Base-by-base conservation (phyloP, 2,329 filamentous ascomycete genomes). In the Paecilomyces sp. region DNA sequence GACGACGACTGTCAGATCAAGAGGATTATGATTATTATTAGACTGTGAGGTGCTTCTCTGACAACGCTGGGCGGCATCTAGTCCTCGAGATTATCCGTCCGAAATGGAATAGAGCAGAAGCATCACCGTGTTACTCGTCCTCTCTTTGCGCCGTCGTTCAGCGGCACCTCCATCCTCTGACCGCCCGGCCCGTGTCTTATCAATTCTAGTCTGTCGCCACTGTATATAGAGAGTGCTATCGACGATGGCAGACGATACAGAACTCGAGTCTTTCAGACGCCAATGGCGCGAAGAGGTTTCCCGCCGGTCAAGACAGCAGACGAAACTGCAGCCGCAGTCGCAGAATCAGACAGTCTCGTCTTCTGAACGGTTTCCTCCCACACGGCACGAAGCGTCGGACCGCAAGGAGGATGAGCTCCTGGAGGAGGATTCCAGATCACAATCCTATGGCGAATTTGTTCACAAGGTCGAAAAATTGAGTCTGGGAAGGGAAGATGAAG, bases 281-380 rank as follows among this genome's bases (percentile, higher is more conserved):
- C 83, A 91, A 80, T 97, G 92, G 92, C 85, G 86, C 61, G 88
- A 91, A 66, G 92, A 97, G 72, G 89, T 96, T 6, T 77, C 79
- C 15, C 80, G 80, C 54, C 79, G 80, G 70, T 79, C 76, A 41
- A 71, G 66, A 33, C 62, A 60, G 22, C 33, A 57, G 54, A 56
- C 63, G 50, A 62, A 57, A 31, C 56, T 62, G 5, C 59, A 66
- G 18, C 47, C 62, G 3, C 59, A 66, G 18, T 36, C 62, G 3
- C 59, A 59, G 56, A 58, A 63, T 59, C 61, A 50, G n/a, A 34
- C 66, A 22, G 54, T 60, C 18, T 30, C 60, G 51, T 61, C 69
- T 56, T 60, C 62, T 55, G 59, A 68, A 53, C 68, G 70, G 56
- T 68, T 72, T 36, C 74, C 72, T n/a, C 76, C 75, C n/a, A 72